Conservation (phyloP, 2,329 filamentous ascomycete genomes). For the Rhexocercosporidium sp. region DNA sequence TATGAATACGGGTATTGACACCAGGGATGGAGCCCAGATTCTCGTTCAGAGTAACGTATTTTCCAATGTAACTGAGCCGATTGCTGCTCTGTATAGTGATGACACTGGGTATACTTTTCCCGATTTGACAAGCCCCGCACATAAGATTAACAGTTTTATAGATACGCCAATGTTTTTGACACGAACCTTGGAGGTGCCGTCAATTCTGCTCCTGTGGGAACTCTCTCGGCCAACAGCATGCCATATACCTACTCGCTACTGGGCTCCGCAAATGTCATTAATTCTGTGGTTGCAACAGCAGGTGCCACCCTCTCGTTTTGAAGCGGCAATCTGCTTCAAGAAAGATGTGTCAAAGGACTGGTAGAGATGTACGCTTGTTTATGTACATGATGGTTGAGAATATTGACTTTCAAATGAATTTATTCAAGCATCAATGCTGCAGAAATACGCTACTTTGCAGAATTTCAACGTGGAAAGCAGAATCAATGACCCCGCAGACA, state of each 20-base stretch:
- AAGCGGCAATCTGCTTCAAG: background rate
- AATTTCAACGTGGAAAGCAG: too few relatives aligned
- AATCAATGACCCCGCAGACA: too few relatives aligned
- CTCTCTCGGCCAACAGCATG: slow-evolving; percentile 50
- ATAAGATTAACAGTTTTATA: slow-evolving; percentile 34
- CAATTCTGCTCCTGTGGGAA: slow-evolving; percentile 57
- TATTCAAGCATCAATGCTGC: too few relatives aligned
- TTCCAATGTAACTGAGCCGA: slow-evolving; percentile 49
- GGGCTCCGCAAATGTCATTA: slow-evolving; percentile 54
- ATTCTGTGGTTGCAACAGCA: slow-evolving; percentile 35
- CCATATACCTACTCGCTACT: slow-evolving; percentile 60
- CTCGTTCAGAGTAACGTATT: slow-evolving; percentile 60
- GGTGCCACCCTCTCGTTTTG: slow-evolving; percentile 37
- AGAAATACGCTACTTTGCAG: too few relatives aligned
- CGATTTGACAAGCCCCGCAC: background rate
- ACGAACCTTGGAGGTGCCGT: slow-evolving; percentile 53
- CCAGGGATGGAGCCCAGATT: slow-evolving; percentile 61
- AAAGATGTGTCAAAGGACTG: too few relatives aligned
- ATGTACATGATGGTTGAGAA: too few relatives aligned
- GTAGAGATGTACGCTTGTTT: too few relatives aligned
- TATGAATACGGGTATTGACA: slow-evolving; percentile 59
- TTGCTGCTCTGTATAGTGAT: slow-evolving; percentile 34
- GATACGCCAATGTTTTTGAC: slow-evolving; percentile 50
- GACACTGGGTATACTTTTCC: slow-evolving; percentile 11
- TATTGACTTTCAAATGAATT: too few relatives aligned